Percentiles rank a stretch among this genome's conserved stretches.
Evolutionary conservation across 164 flowering plant species (phyloP).

Genomic region (Stephania cephalantha): DNA sequence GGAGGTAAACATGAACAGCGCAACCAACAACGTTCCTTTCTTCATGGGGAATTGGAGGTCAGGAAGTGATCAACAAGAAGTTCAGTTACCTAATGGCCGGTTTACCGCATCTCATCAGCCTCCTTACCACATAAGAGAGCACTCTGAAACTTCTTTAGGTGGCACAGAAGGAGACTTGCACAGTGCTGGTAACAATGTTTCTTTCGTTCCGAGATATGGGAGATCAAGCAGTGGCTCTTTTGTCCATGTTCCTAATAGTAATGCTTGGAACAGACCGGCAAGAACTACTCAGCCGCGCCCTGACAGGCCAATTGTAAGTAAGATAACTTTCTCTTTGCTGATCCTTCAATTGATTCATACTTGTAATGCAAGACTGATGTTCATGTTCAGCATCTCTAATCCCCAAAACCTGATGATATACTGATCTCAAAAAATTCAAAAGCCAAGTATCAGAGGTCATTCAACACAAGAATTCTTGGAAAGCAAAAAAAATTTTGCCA

Average conservation of each 20-base stretch:
- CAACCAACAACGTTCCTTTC: constrained; percentile 8
- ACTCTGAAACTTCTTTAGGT: not conserved
- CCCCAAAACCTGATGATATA: not conserved
- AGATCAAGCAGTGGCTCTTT: not conserved
- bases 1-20: constrained; percentile 10
- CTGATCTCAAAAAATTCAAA: not conserved
- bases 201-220: not conserved
- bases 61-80: not conserved
- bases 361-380: not conserved
- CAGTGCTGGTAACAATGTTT: not conserved
- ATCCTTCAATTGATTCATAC: not conserved
- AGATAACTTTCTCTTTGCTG: too few relatives aligned
- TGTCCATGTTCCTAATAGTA: not conserved
- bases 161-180: not conserved
- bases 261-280: not conserved
- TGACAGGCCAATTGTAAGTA: constrained; percentile 10
- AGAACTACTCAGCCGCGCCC: not conserved
- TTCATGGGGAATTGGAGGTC: constrained; percentile 2
- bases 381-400: not conserved
- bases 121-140: not conserved
- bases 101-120: not conserved
- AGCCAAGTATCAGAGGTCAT: not conserved
- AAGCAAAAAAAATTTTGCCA: not conserved
- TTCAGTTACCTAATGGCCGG: not conserved
- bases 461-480: not conserved